These are phyloP conservation scores for Cryphonectria japonica DNA, from an alignment of 2,329 filamentous ascomycete species.

Conservation along the genomic window DNA sequence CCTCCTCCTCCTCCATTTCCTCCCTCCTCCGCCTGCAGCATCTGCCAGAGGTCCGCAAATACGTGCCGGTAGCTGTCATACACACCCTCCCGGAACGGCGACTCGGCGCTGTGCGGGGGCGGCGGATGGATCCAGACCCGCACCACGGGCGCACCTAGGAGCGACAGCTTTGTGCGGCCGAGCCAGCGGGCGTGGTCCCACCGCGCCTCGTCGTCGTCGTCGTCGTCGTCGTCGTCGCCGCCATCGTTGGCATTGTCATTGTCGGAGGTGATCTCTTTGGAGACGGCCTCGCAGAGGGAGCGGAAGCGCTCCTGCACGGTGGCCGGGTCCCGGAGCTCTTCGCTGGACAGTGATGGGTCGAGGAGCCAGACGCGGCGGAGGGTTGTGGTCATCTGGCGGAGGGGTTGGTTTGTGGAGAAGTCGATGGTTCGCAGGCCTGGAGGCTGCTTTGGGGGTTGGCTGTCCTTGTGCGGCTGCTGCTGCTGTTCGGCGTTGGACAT, in stretches of 20 bases:
- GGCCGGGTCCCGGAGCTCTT: conserved; percentile 21
- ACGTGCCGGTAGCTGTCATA: conserved; percentile 30
- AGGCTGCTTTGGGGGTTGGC: neutral
- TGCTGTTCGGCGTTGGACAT: neutral
- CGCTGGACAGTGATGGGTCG: conserved; percentile 23
- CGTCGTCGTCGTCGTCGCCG: neutral
- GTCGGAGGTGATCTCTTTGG: conserved; percentile 17
- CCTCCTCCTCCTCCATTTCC: neutral
- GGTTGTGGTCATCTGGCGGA: conserved; percentile 28
- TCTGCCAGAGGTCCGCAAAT: conserved; percentile 29
- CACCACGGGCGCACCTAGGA: conserved; percentile 22
- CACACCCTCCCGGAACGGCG: conserved; percentile 27
- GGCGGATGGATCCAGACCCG: conserved; percentile 12
- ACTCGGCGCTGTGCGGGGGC: conserved; percentile 23
- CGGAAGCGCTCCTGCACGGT: conserved; percentile 19
- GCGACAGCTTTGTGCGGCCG: conserved; percentile 16
- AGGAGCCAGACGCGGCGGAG: conserved; percentile 30
- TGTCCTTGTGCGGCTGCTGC: neutral
- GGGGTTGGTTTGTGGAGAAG: conserved; percentile 23
- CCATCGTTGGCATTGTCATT: neutral
- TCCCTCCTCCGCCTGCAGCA: conserved; percentile 8
- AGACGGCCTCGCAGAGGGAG: conserved; percentile 17
- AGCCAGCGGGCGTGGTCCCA: conserved; percentile 29
- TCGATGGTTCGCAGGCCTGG: conserved; percentile 19
- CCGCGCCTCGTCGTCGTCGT: conserved; percentile 13